phyloP scores from a whole-genome alignment of 305 asterid genomes.

The Fraxinus floribunda region DNA sequence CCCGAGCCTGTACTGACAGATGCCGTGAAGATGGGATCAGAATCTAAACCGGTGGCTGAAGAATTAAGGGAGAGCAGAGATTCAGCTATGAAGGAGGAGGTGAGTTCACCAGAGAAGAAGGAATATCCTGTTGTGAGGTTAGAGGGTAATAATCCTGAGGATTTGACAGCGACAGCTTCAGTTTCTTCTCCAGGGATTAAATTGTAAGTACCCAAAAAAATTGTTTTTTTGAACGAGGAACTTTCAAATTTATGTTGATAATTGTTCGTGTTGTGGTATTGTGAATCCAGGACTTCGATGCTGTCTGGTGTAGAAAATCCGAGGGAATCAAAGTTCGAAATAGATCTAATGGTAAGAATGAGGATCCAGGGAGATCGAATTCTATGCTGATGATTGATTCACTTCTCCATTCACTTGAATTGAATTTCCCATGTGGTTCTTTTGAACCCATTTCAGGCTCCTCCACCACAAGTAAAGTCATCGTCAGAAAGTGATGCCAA shows the following conservation, averaged over 20 bases:
- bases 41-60: constrained; percentile 37
- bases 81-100: constrained; percentile 46
- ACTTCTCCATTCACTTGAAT: not conserved
- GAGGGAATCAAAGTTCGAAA: constrained; percentile 44
- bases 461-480: constrained; percentile 71
- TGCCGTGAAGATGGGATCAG: constrained; percentile 39
- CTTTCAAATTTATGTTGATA: not conserved
- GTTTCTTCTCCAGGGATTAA: constrained; percentile 35
- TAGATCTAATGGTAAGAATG: constrained; percentile 45
- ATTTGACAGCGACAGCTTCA: constrained; percentile 36
- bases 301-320: constrained; percentile 28
- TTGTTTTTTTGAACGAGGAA: not conserved
- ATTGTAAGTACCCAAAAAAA: constrained; percentile 46
- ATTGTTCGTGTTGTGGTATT: constrained; percentile 10
- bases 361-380: not conserved
- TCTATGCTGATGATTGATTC: not conserved
- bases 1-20: constrained; percentile 32
- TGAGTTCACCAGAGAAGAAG: constrained; percentile 44
- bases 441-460: constrained; percentile 54
- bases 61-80: constrained; percentile 42
- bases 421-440: constrained; percentile 18
- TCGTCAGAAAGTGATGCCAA: constrained; percentile 60
- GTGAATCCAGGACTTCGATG: constrained; percentile 28
- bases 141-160: constrained; percentile 44
- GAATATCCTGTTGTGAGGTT: constrained; percentile 47